Evolutionary conservation across 2,329 filamentous ascomycete species (phyloP).

Genomic region (Pseudogymnoascus sp.): DNA sequence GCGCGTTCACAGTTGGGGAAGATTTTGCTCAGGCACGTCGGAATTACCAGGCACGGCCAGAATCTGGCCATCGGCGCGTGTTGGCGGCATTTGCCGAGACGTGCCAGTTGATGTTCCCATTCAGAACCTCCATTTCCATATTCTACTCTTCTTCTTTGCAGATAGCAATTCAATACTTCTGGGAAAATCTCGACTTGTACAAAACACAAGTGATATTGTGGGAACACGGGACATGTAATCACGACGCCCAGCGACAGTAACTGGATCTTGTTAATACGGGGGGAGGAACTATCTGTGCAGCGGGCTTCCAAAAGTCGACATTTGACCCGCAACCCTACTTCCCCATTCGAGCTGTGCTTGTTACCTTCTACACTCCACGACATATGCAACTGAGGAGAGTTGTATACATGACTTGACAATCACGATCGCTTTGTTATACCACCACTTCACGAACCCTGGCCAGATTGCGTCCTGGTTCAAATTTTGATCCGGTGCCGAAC

Average conservation of each 20-base stretch:
- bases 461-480: slow-evolving; percentile 2
- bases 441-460: background rate
- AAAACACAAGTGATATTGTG: slow-evolving; percentile 8
- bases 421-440: background rate
- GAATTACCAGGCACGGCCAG: slow-evolving; percentile 10
- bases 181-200: background rate
- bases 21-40: slow-evolving; percentile 10
- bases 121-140: slow-evolving; percentile 12
- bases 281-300: slow-evolving; percentile 9
- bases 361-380: slow-evolving; percentile 8
- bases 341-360: slow-evolving; percentile 8
- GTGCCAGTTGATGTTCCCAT: slow-evolving; percentile 8
- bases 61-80: slow-evolving; percentile 7
- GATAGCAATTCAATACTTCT: slow-evolving; percentile 10
- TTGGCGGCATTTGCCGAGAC: slow-evolving; percentile 9
- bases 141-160: slow-evolving; percentile 1
- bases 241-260: background rate
- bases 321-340: slow-evolving; percentile 8
- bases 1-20: background rate
- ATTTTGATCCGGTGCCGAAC: slow-evolving; percentile 1
- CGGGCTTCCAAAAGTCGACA: slow-evolving; percentile 2
- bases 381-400: slow-evolving; percentile 9
- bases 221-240: slow-evolving; percentile 9
- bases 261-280: slow-evolving; percentile 5
- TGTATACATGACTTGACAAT: background rate